phyloP scores from a whole-genome alignment of 202 grass and related monocot species.

The Cymbopogon flexuosus region DNA sequence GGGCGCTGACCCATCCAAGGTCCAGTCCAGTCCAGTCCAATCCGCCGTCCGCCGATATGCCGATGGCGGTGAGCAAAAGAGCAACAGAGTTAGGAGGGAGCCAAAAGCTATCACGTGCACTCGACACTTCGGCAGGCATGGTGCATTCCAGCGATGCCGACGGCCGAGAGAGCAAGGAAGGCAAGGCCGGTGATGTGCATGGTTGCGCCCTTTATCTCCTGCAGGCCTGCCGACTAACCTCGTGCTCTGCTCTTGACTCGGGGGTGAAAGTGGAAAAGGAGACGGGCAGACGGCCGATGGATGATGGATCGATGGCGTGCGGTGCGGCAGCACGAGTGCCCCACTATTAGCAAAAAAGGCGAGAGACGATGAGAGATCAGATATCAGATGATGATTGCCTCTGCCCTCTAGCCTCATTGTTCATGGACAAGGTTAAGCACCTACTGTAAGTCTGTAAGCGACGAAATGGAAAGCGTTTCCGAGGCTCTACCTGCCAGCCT shows the following conservation, averaged over 20 bases:
- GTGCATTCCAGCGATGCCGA: no score
- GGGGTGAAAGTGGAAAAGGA: conserved; percentile 13
- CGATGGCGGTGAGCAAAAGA: no score
- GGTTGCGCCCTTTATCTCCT: no score
- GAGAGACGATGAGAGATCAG: not conserved
- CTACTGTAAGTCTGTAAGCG: not conserved
- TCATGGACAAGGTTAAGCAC: not conserved
- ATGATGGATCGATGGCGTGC: not conserved
- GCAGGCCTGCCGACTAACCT: not conserved
- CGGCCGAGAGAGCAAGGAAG: no score
- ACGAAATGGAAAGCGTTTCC: not conserved
- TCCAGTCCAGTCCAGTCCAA: no score
- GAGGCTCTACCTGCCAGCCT: not conserved
- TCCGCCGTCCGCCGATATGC: no score
- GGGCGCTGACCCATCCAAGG: no score
- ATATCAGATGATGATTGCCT: not conserved
- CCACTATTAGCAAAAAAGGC: conserved; percentile 29
- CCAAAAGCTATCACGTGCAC: no score
- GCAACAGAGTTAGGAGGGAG: no score
- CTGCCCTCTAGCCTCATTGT: not conserved
- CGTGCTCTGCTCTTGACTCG: not conserved
- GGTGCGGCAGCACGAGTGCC: conserved; percentile 31
- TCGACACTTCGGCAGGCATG: no score
- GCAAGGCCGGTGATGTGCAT: no score
- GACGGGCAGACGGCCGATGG: no score